Evolutionary conservation across 2,329 filamentous ascomycete species (phyloP).

Genomic region (Coniochaeta ligniaria): DNA sequence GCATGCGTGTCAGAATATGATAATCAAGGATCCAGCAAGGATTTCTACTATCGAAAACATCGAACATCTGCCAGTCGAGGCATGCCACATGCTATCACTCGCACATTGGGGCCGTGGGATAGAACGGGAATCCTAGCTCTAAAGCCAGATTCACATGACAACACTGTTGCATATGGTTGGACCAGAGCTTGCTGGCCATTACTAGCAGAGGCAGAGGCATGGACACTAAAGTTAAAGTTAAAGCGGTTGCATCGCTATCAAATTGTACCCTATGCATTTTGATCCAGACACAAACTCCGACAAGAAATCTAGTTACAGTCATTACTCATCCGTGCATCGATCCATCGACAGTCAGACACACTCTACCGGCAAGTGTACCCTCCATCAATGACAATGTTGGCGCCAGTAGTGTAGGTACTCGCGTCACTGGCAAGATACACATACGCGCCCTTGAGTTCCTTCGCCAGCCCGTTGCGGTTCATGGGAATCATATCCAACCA

Average conservation of each 20-base stretch:
- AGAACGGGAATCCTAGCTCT: too few relatives aligned
- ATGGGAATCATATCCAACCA: conserved; percentile 72
- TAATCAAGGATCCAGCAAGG: too few relatives aligned
- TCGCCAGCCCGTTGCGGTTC: conserved; percentile 58
- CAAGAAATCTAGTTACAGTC: neutral
- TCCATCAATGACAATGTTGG: conserved; percentile 66
- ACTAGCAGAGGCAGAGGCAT: too few relatives aligned
- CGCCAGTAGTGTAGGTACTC: conserved; percentile 66
- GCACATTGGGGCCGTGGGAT: too few relatives aligned
- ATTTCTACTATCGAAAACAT: too few relatives aligned
- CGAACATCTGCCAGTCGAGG: too few relatives aligned
- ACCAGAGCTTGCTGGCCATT: too few relatives aligned
- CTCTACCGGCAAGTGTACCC: conserved; percentile 38
- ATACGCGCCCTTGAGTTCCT: conserved; percentile 73
- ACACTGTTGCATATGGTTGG: too few relatives aligned
- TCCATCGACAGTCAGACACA: neutral
- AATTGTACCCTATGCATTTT: neutral
- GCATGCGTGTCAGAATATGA: too few relatives aligned
- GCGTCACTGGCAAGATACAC: conserved; percentile 72
- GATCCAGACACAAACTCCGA: neutral
- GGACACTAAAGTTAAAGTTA: neutral
- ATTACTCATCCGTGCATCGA: neutral
- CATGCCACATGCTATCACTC: too few relatives aligned
- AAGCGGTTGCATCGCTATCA: neutral
- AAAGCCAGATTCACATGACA: too few relatives aligned